phyloP scores from a whole-genome alignment of 352 stramenopile species.

The Phytophthora pini region DNA sequence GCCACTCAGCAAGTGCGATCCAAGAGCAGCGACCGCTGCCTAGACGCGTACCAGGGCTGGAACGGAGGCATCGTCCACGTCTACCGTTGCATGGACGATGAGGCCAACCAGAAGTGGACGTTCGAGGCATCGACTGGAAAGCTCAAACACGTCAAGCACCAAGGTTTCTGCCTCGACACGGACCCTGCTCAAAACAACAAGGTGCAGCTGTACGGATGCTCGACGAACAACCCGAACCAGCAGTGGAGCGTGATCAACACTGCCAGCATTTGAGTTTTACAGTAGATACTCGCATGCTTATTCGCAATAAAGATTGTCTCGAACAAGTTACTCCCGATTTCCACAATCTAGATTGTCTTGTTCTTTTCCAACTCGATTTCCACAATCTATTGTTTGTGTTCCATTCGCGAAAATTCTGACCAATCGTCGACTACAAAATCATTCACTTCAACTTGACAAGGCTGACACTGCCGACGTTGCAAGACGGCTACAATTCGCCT shows the following conservation, averaged over 20 bases:
- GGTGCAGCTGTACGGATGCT: constrained; percentile 68
- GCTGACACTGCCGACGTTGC: neutral
- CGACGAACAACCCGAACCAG: constrained; percentile 61
- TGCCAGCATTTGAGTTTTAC: neutral
- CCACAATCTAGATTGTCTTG: too few relatives aligned
- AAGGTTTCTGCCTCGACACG: constrained; percentile 64
- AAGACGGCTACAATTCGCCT: neutral
- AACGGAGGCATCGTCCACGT: constrained; percentile 63
- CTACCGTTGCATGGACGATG: constrained; percentile 56
- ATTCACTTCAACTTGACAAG: constrained; percentile 41
- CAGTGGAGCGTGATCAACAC: constrained; percentile 42
- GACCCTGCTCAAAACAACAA: constrained; percentile 57
- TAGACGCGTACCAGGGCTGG: constrained; percentile 62
- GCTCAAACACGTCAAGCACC: constrained; percentile 51
- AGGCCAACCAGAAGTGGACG: constrained; percentile 74
- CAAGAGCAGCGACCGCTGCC: constrained; percentile 70
- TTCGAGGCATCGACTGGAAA: constrained; percentile 56
- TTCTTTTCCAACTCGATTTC: too few relatives aligned
- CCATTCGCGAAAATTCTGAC: neutral
- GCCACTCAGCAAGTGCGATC: constrained; percentile 60
- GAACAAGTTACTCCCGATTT: too few relatives aligned
- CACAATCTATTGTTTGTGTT: too few relatives aligned
- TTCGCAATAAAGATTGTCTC: too few relatives aligned
- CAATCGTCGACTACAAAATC: constrained; percentile 8
- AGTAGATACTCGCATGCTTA: too few relatives aligned